phyloP scores from a whole-genome alignment of 805 yeast genomes.

The Sugiyamaella americana region DNA sequence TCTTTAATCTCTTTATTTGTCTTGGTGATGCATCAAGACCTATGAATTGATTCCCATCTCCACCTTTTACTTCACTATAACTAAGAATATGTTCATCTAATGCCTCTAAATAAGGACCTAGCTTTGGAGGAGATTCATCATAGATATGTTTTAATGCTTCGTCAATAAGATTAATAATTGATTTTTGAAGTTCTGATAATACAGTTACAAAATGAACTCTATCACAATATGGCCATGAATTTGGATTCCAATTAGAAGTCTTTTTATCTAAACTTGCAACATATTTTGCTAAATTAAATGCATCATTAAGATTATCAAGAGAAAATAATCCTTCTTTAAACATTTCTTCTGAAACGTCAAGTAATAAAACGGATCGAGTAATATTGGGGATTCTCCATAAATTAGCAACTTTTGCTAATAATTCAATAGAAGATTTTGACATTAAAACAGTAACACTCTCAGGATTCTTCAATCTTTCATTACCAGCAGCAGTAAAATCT shows the following conservation, averaged over 20 bases:
- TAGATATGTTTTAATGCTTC: slow-evolving; percentile 33
- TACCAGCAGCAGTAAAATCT: slow-evolving; percentile 28
- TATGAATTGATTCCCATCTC: slow-evolving; percentile 11
- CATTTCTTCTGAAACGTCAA: slow-evolving; percentile 43
- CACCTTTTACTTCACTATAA: slow-evolving; percentile 30
- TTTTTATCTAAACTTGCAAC: slow-evolving; percentile 6
- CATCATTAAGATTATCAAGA: slow-evolving; percentile 28
- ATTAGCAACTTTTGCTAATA: slow-evolving; percentile 42
- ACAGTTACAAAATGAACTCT: slow-evolving; percentile 46
- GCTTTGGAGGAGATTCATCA: slow-evolving; percentile 49
- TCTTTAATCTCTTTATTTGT: slow-evolving; percentile 38
- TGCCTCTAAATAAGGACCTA: slow-evolving; percentile 47
- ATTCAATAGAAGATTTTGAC: slow-evolving; percentile 40
- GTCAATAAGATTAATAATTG: slow-evolving; percentile 42
- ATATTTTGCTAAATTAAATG: slow-evolving; percentile 32
- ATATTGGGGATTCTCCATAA: slow-evolving; percentile 55
- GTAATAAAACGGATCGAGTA: slow-evolving; percentile 44
- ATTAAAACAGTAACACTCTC: slow-evolving; percentile 25
- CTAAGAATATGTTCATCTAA: slow-evolving; percentile 46
- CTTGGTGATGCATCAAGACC: slow-evolving; percentile 37
- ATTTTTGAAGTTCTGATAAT: slow-evolving; percentile 41
- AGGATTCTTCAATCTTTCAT: slow-evolving; percentile 18
- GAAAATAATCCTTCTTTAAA: slow-evolving; percentile 28
- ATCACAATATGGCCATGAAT: slow-evolving; percentile 41
- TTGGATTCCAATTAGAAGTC: slow-evolving; percentile 23